Base-by-base conservation (phyloP, 208 protist species). In the Trypanosoma congolense region DNA sequence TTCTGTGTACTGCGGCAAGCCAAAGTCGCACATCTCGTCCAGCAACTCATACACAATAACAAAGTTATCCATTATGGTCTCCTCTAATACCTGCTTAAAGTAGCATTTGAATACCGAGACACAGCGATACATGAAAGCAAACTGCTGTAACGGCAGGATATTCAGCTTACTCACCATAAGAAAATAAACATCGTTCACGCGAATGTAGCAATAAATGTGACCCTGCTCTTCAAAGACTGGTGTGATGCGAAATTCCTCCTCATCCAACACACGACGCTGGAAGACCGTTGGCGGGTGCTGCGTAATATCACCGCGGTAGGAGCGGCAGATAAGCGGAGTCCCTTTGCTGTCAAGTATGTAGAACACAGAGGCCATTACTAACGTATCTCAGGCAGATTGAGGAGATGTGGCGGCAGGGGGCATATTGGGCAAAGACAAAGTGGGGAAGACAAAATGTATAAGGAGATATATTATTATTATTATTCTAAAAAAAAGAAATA, bases 1-100 rank as follows among this genome's bases (percentile, higher is more conserved):
- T 52, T 98, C 90, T n/a, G 83, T 97, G 69, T 87, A 97, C 82
- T 99, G 98, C 33, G 98, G 98, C 51, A 98, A 98, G 22, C 98
- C 98, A 87, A 98, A 99, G 81, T 99, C 98, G 54, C 99, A 83
- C 56, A 98, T 97, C 78, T 99, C 97, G 65, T 99, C 98, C 12
- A 99, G 77, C 26, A 99, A 78, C 73, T 99, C 98, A 72, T 99
- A 99, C 21, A 99, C 80, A 40, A 99, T 95, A 28, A 97, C 86
- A 65, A 99, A 99, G 80, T 99, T 99, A 64, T 98, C 96, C 35
- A 83, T 75, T 33, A 99, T 83, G 22, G 80, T 86, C 16, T 98
- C 96, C 68, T 99, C 97, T 35, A 94, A 92, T 30, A 99, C 78
- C 0, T 77, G 70, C 57, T 91, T 93, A 69, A 98, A 98, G 77